Evolutionary conservation across 106 monocot genomes (phyloP), one percentile per base, ranked within the genome.

Genomic region (Dendrobium catenatum): DNA sequence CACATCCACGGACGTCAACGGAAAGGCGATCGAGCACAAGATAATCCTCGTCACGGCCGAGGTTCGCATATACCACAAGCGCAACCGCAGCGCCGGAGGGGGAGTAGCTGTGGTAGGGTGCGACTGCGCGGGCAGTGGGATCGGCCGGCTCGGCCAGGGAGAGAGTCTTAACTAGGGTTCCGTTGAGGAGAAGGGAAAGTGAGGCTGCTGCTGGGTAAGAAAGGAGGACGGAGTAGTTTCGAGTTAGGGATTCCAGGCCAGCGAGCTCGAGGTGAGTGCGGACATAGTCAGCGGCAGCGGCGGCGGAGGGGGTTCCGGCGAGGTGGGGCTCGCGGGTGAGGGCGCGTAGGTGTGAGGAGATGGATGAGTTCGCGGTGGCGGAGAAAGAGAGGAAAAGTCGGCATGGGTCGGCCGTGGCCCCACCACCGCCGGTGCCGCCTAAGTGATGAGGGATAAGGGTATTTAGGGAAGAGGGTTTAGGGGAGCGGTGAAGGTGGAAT

Each of bases 81-180:
- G 86, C 90, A 18, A 89, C 9, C 37, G 81, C 83, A 58, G 84
- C 55, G 54, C 90, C 95, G 31, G 95, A 90, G 43, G 95, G 92
- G 41, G 95, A 87, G 84, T 89, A 95, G 56, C 88, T 92, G 81
- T 95, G 95, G 83, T 95, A 95, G 7, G 95, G 90, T 22, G 42
- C 83, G 27, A 91, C 82, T 26, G 78, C 72, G 24, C 46, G 51
- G 42, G 10, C 48, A 17, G 42, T 70, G 24, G 80, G 59, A 61
- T 92, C 91, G 31, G 85, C 82, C 0, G 88, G 90, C 79, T 95
- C 95, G 55, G 85, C 44, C 33, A 93, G 83, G 42, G 88, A 82
- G 40, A 95, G 88, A 26, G 42, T 16, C 22, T 64, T 33, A 79
- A 88, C 24, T 49, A 87, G 84, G 80, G 68, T 66, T 17, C 81